Conservation (phyloP, 192 early-diverging fungal genomes). For the Coemansia reversa region DNA sequence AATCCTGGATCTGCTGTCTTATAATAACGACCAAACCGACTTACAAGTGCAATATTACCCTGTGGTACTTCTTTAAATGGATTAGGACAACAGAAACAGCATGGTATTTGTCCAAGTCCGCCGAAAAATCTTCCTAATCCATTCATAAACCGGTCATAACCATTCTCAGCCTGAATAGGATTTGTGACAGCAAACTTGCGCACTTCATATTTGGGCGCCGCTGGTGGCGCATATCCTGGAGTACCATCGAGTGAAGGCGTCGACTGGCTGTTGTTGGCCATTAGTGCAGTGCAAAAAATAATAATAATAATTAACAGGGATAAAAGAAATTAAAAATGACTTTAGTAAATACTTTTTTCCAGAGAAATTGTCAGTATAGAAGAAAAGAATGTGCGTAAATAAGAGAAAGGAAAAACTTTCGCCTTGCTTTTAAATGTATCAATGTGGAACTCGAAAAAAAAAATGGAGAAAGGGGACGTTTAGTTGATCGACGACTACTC, state of each 20-base stretch:
- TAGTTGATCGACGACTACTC: neutral
- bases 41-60: slow-evolving; percentile 48
- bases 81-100: slow-evolving; percentile 54
- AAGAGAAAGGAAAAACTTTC: neutral
- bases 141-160: slow-evolving; percentile 41
- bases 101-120: slow-evolving; percentile 49
- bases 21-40: slow-evolving; percentile 56
- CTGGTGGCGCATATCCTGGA: slow-evolving; percentile 20
- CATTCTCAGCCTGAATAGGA: slow-evolving; percentile 14
- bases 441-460: neutral
- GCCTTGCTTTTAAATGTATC: neutral
- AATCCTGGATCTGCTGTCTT: slow-evolving; percentile 61
- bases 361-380: neutral
- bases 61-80: slow-evolving; percentile 50
- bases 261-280: slow-evolving; percentile 1
- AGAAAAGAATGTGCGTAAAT: neutral
- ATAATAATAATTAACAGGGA: too few species aligned
- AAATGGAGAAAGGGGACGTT: neutral
- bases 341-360: too few species aligned
- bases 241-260: slow-evolving; percentile 4
- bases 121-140: slow-evolving; percentile 42
- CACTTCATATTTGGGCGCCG: slow-evolving; percentile 13
- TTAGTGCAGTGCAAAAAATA: too few species aligned
- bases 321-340: too few species aligned
- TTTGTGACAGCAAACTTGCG: slow-evolving; percentile 39